These are phyloP conservation scores for Schrenkiella parvula DNA, from an alignment of 345 rosid species.

Conservation along the genomic window DNA sequence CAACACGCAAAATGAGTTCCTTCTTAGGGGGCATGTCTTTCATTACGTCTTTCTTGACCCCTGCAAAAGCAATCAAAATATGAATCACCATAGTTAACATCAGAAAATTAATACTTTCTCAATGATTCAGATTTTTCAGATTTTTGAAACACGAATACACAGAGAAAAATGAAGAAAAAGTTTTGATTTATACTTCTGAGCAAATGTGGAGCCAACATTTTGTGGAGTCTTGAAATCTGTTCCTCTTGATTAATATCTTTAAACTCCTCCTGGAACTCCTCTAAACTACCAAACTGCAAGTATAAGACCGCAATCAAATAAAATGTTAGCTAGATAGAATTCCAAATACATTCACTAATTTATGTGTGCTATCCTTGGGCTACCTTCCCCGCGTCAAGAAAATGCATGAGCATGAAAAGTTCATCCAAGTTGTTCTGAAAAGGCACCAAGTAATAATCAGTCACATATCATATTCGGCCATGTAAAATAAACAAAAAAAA, in stretches of 20 bases:
- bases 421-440: constrained; percentile 99
- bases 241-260: constrained; percentile 99
- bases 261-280: constrained; percentile 98
- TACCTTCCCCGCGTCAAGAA: constrained; percentile 99
- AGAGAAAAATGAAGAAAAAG: constrained; percentile 1
- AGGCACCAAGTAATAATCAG: constrained; percentile 32
- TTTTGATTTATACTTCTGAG: constrained; percentile 68
- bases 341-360: neutral
- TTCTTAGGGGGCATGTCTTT: constrained; percentile 97
- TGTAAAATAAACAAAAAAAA: neutral
- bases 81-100: constrained; percentile 9
- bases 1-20: constrained; percentile 97
- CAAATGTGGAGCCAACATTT: constrained; percentile 97
- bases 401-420: constrained; percentile 99
- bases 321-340: constrained; percentile 12
- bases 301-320: constrained; percentile 25
- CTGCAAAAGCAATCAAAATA: constrained; percentile 45
- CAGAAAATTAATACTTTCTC: neutral
- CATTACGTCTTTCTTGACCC: constrained; percentile 99
- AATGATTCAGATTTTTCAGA: neutral
- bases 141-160: constrained; percentile 19
- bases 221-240: constrained; percentile 94
- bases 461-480: neutral
- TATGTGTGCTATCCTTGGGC: constrained; percentile 20
- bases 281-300: constrained; percentile 88